phyloP scores from a whole-genome alignment of 2,329 filamentous ascomycete species.

The Phialocephala sp. region DNA sequence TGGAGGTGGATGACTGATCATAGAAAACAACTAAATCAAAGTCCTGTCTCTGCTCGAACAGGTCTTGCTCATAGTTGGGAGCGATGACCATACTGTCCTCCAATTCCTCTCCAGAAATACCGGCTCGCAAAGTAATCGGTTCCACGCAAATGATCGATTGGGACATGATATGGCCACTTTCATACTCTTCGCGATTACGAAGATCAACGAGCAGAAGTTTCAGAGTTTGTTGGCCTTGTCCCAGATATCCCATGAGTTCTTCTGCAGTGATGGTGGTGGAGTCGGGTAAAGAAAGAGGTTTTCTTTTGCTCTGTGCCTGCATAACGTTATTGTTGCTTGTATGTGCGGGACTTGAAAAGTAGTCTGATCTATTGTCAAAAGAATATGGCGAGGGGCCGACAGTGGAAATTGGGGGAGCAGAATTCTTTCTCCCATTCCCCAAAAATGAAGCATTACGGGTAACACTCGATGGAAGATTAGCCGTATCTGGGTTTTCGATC shows the following conservation, averaged over 20 bases:
- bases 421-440: slow-evolving; percentile 31
- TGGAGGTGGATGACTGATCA: slow-evolving; percentile 65
- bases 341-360: slow-evolving; percentile 32
- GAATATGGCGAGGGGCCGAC: slow-evolving; percentile 32
- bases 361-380: slow-evolving; percentile 33
- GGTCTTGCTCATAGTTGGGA: slow-evolving; percentile 73
- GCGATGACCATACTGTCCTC: slow-evolving; percentile 73
- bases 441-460: slow-evolving; percentile 37
- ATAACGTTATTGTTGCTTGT: slow-evolving; percentile 20
- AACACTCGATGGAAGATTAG: slow-evolving; percentile 37
- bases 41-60: slow-evolving; percentile 74
- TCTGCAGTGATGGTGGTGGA: slow-evolving; percentile 52
- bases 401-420: slow-evolving; percentile 36
- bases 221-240: slow-evolving; percentile 56
- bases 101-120: slow-evolving; percentile 66
- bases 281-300: slow-evolving; percentile 29
- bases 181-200: slow-evolving; percentile 78
- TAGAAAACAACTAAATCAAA: slow-evolving; percentile 93
- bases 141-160: slow-evolving; percentile 89
- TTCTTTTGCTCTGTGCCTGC: slow-evolving; percentile 14
- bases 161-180: slow-evolving; percentile 87
- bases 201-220: slow-evolving; percentile 86
- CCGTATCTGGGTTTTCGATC: slow-evolving; percentile 33
- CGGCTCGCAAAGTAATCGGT: slow-evolving; percentile 74
- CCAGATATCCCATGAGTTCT: slow-evolving; percentile 74